Evolutionary conservation across 768 basidiomycete genomes (phyloP), one percentile per base, ranked within the genome.

Genomic region (Naganishia friedmannii): DNA sequence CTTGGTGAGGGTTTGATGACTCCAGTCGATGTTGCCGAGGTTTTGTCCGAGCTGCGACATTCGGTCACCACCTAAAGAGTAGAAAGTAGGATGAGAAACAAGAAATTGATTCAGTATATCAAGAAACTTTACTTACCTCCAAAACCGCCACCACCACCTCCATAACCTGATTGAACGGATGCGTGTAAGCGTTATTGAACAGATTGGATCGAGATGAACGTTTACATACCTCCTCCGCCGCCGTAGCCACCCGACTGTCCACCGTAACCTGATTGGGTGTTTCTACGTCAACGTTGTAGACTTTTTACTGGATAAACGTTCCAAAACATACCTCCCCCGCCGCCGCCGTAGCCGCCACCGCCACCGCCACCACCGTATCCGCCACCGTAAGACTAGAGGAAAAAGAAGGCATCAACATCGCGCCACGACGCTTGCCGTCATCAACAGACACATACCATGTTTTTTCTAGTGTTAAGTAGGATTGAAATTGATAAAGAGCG

Each of bases 1-100:
- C 75, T 86, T 88, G 76, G 88, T 86, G 68, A 96, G 83, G 71
- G 87, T 88, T 55, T 87, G 84, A 51, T 82, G 82, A 66, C 84
- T 80, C 96, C 96, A 99, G 83, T 98, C 92, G 68, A 96, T 88
- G 65, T 85, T 85, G 72, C 88, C 88, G 66, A 98, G 85, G 55
- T 90, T 86, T 48, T 89, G 87, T 42, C 95, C 94, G 21, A 97
- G 86, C 77, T 85, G 86, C 60, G 86, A 84, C 90, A 93, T 92
- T 63, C 81, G 78, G 74, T 82, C 81, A 54, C 80, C 80, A 67
- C 79, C 79, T 73, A 46, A 37, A 37, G 34, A 37, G 53, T 12
- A 39, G 69, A 69, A 31, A 56, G 68, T 46, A 51, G 55, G 67
- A n/a, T 23, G 13, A 34, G 1, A 29, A 53, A 10, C 29, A 69